Conservation (phyloP, 2,329 filamentous ascomycete species). For the Torrubiellomyces zombiae region DNA sequence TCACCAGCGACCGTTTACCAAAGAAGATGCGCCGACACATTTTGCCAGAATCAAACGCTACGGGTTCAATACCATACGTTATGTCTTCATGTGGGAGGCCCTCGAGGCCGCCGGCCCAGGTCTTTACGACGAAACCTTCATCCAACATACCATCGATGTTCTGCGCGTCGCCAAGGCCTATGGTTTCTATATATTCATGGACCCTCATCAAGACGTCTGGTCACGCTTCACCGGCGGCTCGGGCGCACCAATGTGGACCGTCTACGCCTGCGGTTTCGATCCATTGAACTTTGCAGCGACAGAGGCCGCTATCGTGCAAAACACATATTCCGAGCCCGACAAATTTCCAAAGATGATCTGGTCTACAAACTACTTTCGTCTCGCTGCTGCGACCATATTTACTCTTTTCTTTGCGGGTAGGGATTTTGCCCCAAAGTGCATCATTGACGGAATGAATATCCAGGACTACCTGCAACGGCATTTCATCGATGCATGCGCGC, state of each 20-base stretch:
- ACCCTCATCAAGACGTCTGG: constrained; percentile 98
- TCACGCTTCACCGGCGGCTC: constrained; percentile 88
- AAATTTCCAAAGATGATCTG: constrained; percentile 98
- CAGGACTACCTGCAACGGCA: constrained; percentile 88
- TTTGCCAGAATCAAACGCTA: constrained; percentile 74
- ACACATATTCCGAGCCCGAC: constrained; percentile 72
- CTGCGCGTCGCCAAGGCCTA: constrained; percentile 73
- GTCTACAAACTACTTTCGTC: constrained; percentile 88
- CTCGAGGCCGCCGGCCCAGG: constrained; percentile 85
- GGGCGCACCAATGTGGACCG: constrained; percentile 91
- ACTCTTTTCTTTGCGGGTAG: constrained; percentile 83
- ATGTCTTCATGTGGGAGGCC: constrained; percentile 98
- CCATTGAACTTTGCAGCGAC: constrained; percentile 72
- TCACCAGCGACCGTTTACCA: constrained; percentile 66
- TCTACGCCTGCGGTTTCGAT: constrained; percentile 86
- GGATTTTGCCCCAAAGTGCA: constrained; percentile 89
- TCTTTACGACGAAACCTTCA: constrained; percentile 85
- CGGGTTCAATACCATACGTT: constrained; percentile 92
- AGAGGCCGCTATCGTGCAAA: constrained; percentile 86
- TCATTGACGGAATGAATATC: constrained; percentile 89
- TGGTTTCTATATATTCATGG: constrained; percentile 95
- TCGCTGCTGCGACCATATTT: constrained; percentile 81
- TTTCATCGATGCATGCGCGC: constrained; percentile 62
- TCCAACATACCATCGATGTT: constrained; percentile 75
- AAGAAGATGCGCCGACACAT: constrained; percentile 69